Evolutionary conservation across 1,284 basidiomycete species (phyloP).

Genomic region (Trametes versicolor): DNA sequence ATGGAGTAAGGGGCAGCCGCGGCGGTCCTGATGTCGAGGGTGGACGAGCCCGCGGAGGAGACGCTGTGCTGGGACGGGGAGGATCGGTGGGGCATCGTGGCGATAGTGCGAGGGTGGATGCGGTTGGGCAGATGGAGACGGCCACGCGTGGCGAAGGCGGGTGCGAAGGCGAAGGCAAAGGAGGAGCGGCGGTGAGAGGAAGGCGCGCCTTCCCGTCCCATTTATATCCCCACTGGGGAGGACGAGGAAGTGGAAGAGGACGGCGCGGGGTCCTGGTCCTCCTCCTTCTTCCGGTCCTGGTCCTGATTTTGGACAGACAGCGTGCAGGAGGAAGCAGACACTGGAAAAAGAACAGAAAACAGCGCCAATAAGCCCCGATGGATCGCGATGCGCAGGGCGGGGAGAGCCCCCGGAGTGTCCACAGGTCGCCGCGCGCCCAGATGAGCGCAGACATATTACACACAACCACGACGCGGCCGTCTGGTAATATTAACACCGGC

Average conservation of each 20-base stretch:
- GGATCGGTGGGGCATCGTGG: slow-evolving; percentile 34
- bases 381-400: slow-evolving; percentile 9
- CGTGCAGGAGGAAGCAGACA: not conserved
- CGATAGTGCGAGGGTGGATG: slow-evolving; percentile 23
- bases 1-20: slow-evolving; percentile 29
- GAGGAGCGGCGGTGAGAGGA: slow-evolving; percentile 17
- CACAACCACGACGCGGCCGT: not conserved
- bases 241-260: slow-evolving; percentile 3
- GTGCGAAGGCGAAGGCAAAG: slow-evolving; percentile 14
- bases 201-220: slow-evolving; percentile 13
- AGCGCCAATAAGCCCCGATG: slow-evolving; percentile 6
- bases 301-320: slow-evolving; percentile 1
- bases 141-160: slow-evolving; percentile 12
- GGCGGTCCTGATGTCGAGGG: slow-evolving; percentile 20
- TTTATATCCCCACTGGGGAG: slow-evolving; percentile 20
- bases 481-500: too few relatives aligned
- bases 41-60: slow-evolving; percentile 27
- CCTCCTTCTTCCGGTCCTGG: not conserved
- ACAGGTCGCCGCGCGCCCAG: not conserved
- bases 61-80: slow-evolving; percentile 25
- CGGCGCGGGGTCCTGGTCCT: not conserved
- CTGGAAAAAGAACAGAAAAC: slow-evolving; percentile 1
- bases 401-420: not conserved
- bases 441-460: not conserved
- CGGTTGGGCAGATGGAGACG: not conserved